A percentile compares a stretch with the other conserved stretches of the same genome.
These are phyloP conservation scores for Pichia membranifaciens DNA, from an alignment of 805 yeast genomes.

Conservation along the genomic window DNA sequence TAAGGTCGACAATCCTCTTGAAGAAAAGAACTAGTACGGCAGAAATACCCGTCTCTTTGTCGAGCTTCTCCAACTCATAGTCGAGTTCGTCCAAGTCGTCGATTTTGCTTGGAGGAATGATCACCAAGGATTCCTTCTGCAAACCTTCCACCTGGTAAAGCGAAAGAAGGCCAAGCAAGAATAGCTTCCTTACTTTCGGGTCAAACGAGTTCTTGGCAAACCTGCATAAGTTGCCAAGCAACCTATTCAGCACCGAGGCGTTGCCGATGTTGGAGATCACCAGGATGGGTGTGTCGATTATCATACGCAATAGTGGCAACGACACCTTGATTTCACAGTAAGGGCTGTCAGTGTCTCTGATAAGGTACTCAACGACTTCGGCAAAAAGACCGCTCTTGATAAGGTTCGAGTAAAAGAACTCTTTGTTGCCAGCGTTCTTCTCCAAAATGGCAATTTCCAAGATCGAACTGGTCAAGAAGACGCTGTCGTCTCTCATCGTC, in stretches of 20 bases:
- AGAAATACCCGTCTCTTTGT: conserved; percentile 19
- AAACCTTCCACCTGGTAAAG: conserved; percentile 22
- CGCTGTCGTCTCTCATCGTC: conserved; percentile 66
- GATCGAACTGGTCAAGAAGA: conserved; percentile 47
- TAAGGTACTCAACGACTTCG: conserved; percentile 36
- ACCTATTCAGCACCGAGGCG: conserved; percentile 13
- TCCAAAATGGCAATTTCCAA: conserved; percentile 46
- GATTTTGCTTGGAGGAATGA: background rate
- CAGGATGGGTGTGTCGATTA: conserved; percentile 30
- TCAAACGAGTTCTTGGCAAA: conserved; percentile 52
- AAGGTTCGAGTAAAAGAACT: conserved; percentile 23
- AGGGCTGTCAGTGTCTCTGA: conserved; percentile 40
- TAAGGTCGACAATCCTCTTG: conserved; percentile 23
- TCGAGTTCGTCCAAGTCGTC: conserved; percentile 9
- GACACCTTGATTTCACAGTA: conserved; percentile 37
- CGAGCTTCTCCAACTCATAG: conserved; percentile 25
- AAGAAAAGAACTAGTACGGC: conserved; percentile 22
- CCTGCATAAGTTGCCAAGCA: conserved; percentile 23
- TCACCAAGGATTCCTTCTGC: background rate
- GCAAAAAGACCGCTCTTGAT: conserved; percentile 41
- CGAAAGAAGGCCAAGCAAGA: conserved; percentile 26
- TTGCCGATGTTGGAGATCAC: conserved; percentile 23
- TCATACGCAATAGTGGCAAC: conserved; percentile 36
- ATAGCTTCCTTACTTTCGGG: conserved; percentile 64
- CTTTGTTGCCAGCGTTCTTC: conserved; percentile 16